phyloP scores from a whole-genome alignment of 1,284 basidiomycete species.

The Cutaneotrichosporon mucoides region DNA sequence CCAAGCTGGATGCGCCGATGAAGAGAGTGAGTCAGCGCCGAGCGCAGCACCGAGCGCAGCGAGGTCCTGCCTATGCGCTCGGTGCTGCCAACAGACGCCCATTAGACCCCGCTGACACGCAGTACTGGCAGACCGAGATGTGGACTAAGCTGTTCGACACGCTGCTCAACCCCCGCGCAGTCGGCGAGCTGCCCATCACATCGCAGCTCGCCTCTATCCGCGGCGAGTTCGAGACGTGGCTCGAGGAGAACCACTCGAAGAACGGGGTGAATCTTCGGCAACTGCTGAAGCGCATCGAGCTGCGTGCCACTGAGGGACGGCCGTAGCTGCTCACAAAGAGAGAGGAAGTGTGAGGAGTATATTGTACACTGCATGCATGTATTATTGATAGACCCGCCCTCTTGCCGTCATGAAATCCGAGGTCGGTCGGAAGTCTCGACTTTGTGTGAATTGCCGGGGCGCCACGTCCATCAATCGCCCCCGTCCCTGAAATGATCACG shows the following conservation, averaged over 20 bases:
- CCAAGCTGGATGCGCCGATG: conserved; percentile 70
- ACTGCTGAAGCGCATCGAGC: conserved; percentile 55
- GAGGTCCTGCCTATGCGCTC: too few species aligned
- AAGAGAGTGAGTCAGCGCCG: conserved; percentile 57
- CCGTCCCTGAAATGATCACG: conserved; percentile 2
- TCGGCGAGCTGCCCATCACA: conserved; percentile 63
- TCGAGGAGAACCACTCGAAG: conserved; percentile 70
- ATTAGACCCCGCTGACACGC: conserved; percentile 2
- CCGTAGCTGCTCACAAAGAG: too few species aligned
- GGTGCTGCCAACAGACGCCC: not conserved
- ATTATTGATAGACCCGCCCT: not conserved
- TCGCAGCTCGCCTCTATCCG: conserved; percentile 64
- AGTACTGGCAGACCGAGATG: conserved; percentile 87
- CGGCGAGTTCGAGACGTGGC: conserved; percentile 79
- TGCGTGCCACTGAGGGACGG: conserved; percentile 29
- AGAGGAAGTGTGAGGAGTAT: not conserved
- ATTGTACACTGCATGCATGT: not conserved
- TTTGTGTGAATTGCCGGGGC: not conserved
- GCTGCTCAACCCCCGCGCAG: conserved; percentile 71
- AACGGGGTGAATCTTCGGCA: conserved; percentile 81
- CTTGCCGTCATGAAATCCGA: too few species aligned
- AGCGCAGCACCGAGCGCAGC: too few species aligned
- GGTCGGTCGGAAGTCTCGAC: too few species aligned
- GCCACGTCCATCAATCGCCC: not conserved
- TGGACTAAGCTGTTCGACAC: conserved; percentile 83